Evolutionary conservation across 169 alveolate species (phyloP).

Genomic region (Condylostoma magnum): DNA sequence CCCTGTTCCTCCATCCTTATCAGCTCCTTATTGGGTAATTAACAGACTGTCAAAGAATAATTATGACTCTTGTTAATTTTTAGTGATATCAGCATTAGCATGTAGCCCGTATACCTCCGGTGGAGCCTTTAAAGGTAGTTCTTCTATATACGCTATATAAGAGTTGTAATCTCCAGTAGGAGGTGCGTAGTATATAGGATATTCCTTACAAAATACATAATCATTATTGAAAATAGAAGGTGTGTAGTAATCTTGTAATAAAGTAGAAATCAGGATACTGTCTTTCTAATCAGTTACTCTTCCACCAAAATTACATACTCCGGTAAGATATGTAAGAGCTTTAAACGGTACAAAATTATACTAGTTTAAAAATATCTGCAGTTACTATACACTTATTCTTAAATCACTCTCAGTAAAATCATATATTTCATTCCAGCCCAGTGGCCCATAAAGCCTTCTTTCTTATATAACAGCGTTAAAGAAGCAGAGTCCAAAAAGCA

Average conservation of each 20-base stretch:
- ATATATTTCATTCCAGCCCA: conserved; percentile 82
- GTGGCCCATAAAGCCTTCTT: conserved; percentile 79
- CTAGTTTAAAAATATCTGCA: conserved; percentile 72
- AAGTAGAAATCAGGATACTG: conserved; percentile 74
- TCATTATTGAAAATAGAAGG: conserved; percentile 65
- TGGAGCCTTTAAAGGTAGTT: conserved; percentile 70
- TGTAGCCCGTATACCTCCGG: conserved; percentile 86
- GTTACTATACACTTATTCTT: conserved; percentile 73
- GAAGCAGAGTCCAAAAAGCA: conserved; percentile 67
- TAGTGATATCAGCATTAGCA: conserved; percentile 84
- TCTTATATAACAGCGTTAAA: conserved; percentile 80
- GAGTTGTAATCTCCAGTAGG: conserved; percentile 70
- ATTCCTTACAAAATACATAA: conserved; percentile 53
- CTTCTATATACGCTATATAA: conserved; percentile 66
- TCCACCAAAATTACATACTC: conserved; percentile 92
- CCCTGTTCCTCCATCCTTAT: conserved; percentile 41
- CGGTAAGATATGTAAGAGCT: conserved; percentile 79
- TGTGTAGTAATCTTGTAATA: conserved; percentile 78
- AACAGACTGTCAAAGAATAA: conserved; percentile 21
- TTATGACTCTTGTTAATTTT: conserved; percentile 79
- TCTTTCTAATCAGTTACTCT: conserved; percentile 89
- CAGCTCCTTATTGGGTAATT: conserved; percentile 3
- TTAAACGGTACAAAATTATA: conserved; percentile 81
- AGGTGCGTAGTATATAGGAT: conserved; percentile 71
- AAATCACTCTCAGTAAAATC: conserved; percentile 90